Conservation (phyloP, 495 filamentous ascomycete species). For the Penicillium fimorum region DNA sequence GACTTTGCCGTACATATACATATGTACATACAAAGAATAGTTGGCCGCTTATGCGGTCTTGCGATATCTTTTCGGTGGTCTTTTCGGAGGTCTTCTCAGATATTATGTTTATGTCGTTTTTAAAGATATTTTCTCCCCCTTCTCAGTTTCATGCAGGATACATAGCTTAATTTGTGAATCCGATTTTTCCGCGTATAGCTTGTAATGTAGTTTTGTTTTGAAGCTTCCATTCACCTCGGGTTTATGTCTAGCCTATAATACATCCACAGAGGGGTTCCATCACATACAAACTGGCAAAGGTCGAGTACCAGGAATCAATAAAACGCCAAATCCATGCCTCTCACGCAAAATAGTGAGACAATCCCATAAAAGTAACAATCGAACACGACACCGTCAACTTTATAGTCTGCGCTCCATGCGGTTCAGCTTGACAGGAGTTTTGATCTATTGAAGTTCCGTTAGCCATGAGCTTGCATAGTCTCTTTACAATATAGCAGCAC, state of each 20-base stretch:
- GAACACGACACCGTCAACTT: conserved; percentile 17
- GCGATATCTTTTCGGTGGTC: too few relatives aligned
- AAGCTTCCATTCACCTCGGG: conserved; percentile 4
- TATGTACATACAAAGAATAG: too few relatives aligned
- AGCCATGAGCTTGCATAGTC: conserved; percentile 6
- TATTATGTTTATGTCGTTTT: too few relatives aligned
- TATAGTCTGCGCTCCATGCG: conserved; percentile 63
- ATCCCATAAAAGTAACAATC: conserved; percentile 19
- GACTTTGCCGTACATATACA: not conserved
- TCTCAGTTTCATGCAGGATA: too few relatives aligned
- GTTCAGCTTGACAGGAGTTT: conserved; percentile 78
- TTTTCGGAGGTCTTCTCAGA: too few relatives aligned
- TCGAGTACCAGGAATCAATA: conserved; percentile 30
- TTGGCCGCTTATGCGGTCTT: too few relatives aligned
- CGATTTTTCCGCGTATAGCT: too few relatives aligned
- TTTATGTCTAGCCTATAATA: conserved; percentile 31
- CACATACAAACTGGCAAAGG: conserved; percentile 22
- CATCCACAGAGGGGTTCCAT: conserved; percentile 24
- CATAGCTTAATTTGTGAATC: too few relatives aligned
- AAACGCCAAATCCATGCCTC: conserved; percentile 46
- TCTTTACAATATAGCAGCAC: not conserved
- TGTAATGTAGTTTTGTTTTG: conserved; percentile 1
- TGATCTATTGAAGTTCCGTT: conserved; percentile 50
- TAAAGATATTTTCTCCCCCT: too few relatives aligned
- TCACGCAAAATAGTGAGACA: conserved; percentile 28